Conservation (phyloP, 768 basidiomycete genomes). For the Termitomyces sp. region DNA sequence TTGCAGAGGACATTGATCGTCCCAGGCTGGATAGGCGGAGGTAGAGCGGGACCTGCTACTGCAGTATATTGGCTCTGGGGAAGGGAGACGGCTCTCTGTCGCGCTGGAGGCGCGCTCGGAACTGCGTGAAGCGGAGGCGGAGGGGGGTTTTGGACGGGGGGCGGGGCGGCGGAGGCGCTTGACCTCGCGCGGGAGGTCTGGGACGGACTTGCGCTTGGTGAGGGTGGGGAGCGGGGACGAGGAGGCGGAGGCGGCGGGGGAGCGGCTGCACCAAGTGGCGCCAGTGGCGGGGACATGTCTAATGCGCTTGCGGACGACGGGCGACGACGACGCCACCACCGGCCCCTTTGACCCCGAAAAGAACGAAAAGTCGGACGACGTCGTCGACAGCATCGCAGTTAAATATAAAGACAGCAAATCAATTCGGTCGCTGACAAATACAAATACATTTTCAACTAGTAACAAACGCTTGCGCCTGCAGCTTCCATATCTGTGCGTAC, state of each 20-base stretch:
- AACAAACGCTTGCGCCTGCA: constrained; percentile 73
- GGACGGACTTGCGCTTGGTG: constrained; percentile 32
- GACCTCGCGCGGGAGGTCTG: constrained; percentile 31
- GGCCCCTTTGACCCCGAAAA: constrained; percentile 26
- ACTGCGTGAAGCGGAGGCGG: constrained; percentile 27
- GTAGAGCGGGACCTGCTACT: constrained; percentile 64
- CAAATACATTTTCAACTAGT: constrained; percentile 1
- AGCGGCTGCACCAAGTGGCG: constrained; percentile 20
- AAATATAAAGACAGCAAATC: constrained; percentile 1
- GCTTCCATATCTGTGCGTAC: constrained; percentile 69
- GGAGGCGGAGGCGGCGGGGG: constrained; percentile 17
- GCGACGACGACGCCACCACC: constrained; percentile 19
- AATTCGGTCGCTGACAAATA: neutral
- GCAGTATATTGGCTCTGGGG: constrained; percentile 54
- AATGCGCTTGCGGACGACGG: constrained; percentile 4
- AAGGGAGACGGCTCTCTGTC: constrained; percentile 36
- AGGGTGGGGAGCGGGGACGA: constrained; percentile 27
- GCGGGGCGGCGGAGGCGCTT: constrained; percentile 33
- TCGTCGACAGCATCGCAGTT: neutral
- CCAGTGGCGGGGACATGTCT: constrained; percentile 18
- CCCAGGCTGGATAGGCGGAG: constrained; percentile 43
- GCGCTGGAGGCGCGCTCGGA: constrained; percentile 41
- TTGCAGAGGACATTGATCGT: constrained; percentile 30
- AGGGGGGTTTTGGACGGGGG: constrained; percentile 29
- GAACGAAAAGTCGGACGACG: constrained; percentile 23